These are phyloP conservation scores for Pseudogymnoascus sp. DNA, from an alignment of 2,329 filamentous ascomycete species.

Conservation along the genomic window DNA sequence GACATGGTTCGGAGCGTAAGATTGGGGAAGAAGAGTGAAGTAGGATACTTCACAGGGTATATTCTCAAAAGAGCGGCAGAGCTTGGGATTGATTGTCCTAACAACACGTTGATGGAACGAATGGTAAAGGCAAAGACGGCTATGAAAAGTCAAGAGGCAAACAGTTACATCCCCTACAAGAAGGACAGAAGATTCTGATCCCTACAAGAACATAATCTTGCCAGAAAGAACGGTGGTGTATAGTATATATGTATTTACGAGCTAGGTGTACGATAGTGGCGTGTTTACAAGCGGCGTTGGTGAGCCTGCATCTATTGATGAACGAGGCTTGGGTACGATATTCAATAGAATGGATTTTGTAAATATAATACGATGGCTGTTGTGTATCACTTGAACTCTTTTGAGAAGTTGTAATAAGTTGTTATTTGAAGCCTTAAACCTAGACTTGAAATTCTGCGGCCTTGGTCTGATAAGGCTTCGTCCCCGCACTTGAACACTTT, in stretches of 20 bases:
- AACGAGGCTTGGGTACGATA: not conserved
- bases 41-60: slow-evolving; percentile 85
- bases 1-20: slow-evolving; percentile 61
- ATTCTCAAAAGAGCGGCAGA: slow-evolving; percentile 67
- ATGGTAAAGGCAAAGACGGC: slow-evolving; percentile 64
- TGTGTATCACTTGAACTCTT: not conserved
- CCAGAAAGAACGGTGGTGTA: not conserved
- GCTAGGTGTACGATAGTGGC: slow-evolving; percentile 2
- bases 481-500: not conserved
- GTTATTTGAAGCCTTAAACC: slow-evolving; percentile 2
- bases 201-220: not conserved
- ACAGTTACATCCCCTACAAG: slow-evolving; percentile 24
- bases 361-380: slow-evolving; percentile 8
- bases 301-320: slow-evolving; percentile 1
- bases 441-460: not conserved
- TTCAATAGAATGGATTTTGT: not conserved
- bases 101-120: slow-evolving; percentile 67
- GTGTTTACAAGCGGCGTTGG: slow-evolving; percentile 1
- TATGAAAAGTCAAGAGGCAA: slow-evolving; percentile 21
- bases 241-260: slow-evolving; percentile 10
- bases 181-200: slow-evolving; percentile 1
- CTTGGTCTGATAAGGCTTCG: not conserved
- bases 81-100: slow-evolving; percentile 62
- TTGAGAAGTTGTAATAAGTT: not conserved
- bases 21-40: slow-evolving; percentile 59